Base-by-base conservation (phyloP, 805 yeast genomes). In the Wickerhamomyces bovis region DNA sequence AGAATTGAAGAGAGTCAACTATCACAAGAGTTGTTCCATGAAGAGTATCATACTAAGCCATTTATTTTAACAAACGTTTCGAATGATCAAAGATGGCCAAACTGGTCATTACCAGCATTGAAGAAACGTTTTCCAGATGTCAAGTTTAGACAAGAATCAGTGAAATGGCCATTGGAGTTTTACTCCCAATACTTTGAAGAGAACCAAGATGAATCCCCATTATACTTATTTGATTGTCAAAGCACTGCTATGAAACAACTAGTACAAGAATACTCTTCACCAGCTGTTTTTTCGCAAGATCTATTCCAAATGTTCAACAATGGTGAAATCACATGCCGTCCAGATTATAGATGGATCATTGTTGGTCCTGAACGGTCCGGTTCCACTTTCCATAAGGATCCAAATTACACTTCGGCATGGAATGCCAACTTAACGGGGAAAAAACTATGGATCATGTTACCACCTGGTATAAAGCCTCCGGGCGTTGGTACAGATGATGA, bases 291-390 rank as follows among this genome's bases (percentile, higher is more conserved):
- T 56, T 67, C 72, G 39, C 56, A 70, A 16, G 95, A 87, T 62
- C 71, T 76, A 41, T 87, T 87, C 64, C 72, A 71, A 21, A 62
- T 80, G n/a, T 76, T 84, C 47, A 62, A 53, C 54, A 50, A 46
- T 6, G 28, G 20, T 3, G 15, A 15, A 3, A 40, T 44, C 9
- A 44, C 38, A 15, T 81, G 85, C 55, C 70, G 97, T 43, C 97
- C 97, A 1, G 96, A 89, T 63, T 84, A 85, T 62, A 77, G 92
- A n/a, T 89, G 97, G 97, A 68, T 89, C 20, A 90, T 90, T 41
- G 75, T 85, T 8, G 97, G 97, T 0, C 89, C 95, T 2, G 71
- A 68, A 19, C 66, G 95, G 42, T 80, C 89, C 8, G 97, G 97
- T 0, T 86, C 95, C 1, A 85, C 95, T 0, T 89, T 89, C 64